Conservation (phyloP, 129 eudicot species). For the Calendula officinalis region DNA sequence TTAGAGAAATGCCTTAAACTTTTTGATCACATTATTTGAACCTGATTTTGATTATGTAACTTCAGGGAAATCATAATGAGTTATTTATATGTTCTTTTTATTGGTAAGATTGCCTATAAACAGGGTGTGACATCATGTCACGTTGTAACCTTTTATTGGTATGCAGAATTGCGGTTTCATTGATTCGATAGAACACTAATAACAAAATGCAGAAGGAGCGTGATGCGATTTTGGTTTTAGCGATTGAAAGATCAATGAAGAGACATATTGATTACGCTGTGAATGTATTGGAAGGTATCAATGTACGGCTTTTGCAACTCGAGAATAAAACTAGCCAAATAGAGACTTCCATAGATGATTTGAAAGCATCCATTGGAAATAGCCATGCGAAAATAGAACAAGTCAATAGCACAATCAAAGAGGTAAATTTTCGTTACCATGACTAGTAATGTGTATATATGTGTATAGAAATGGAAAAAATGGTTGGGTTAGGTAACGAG, state of each 20-base stretch:
- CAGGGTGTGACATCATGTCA: background rate
- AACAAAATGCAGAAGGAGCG: background rate
- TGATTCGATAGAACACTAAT: no score
- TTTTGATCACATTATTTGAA: no score
- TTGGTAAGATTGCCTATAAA: no score
- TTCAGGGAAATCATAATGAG: no score
- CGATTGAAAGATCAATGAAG: conserved; percentile 61
- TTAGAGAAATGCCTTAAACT: no score
- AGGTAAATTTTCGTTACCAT: conserved; percentile 20
- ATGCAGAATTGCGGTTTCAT: no score
- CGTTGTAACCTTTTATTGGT: background rate
- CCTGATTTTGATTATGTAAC: no score
- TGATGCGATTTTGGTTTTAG: conserved; percentile 52
- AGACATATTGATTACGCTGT: conserved; percentile 51
- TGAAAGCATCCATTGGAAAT: conserved; percentile 53
- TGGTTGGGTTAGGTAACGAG: no score
- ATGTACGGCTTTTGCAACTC: conserved; percentile 59
- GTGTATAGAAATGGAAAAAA: no score
- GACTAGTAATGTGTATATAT: no score
- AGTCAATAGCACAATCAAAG: conserved; percentile 58
- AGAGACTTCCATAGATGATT: conserved; percentile 56
- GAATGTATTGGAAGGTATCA: conserved; percentile 52
- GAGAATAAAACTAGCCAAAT: conserved; percentile 55
- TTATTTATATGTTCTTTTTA: no score
- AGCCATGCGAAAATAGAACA: conserved; percentile 62